These are phyloP conservation scores for Kazachstania bromeliacearum DNA, from an alignment of 805 yeast genomes.

Conservation along the genomic window DNA sequence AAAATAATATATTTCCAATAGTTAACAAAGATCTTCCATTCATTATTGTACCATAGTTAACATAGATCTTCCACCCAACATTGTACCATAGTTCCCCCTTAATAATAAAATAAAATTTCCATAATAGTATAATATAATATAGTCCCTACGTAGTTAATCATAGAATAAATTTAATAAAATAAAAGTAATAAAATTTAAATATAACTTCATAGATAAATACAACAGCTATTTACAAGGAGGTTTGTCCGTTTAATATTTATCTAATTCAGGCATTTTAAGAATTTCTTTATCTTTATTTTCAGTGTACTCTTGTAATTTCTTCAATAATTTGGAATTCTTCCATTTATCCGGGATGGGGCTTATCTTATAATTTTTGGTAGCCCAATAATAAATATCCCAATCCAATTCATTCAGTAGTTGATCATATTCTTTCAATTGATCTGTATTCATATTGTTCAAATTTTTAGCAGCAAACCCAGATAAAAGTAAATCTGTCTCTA, in stretches of 20 bases:
- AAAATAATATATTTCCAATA: too few species aligned
- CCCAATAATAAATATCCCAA: slow-evolving; percentile 99
- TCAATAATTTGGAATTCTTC: slow-evolving; percentile 58
- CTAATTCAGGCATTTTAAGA: slow-evolving; percentile 76
- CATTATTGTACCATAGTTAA: too few species aligned
- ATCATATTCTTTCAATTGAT: slow-evolving; percentile 79
- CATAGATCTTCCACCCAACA: too few species aligned
- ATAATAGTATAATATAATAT: too few species aligned
- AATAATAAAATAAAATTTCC: too few species aligned
- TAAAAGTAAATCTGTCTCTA: slow-evolving; percentile 82
- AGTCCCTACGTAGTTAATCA: too few species aligned
- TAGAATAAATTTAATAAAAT: too few species aligned
- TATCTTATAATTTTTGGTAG: slow-evolving; percentile 69
- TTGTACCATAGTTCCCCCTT: too few species aligned
- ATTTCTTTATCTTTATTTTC: slow-evolving; percentile 63
- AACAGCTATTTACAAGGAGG: too few species aligned
- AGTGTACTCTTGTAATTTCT: slow-evolving; percentile 60
- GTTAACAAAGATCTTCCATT: too few species aligned
- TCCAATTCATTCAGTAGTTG: slow-evolving; percentile 83
- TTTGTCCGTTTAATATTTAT: slow-evolving; percentile 21
- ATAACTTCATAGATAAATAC: too few species aligned
- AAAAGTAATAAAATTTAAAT: too few species aligned
- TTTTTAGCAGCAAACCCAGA: slow-evolving; percentile 78
- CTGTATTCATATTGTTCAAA: slow-evolving; percentile 46
- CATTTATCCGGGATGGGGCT: slow-evolving; percentile 85